Percentiles rank a stretch among this genome's conserved stretches.
Evolutionary conservation across 805 yeast genomes (phyloP).

Genomic region (Clavispora vitiphila): DNA sequence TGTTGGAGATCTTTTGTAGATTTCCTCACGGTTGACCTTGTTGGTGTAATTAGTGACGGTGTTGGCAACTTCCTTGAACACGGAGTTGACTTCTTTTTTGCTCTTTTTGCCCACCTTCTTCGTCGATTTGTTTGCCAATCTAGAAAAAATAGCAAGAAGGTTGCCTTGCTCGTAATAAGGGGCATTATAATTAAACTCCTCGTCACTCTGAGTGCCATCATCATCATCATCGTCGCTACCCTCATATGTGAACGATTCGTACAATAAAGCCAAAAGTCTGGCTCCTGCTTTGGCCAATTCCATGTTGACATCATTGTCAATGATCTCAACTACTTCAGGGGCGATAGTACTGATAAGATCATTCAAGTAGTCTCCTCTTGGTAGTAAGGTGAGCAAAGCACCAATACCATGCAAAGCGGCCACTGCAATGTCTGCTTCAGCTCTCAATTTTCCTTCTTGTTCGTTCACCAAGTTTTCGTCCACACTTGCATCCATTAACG

Average conservation of each 20-base stretch:
- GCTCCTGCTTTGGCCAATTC: conserved; percentile 54
- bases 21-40: conserved; percentile 28
- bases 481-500: conserved; percentile 31
- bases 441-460: conserved; percentile 23
- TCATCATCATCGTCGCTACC: conserved; percentile 34
- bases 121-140: conserved; percentile 47
- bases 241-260: conserved; percentile 48
- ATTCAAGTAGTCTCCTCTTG: conserved; percentile 39
- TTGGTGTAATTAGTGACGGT: conserved; percentile 42
- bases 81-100: conserved; percentile 53
- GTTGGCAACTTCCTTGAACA: conserved; percentile 52
- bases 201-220: conserved; percentile 31
- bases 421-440: conserved; percentile 35
- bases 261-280: conserved; percentile 50
- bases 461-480: conserved; percentile 34
- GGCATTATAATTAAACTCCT: conserved; percentile 39
- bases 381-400: conserved; percentile 39
- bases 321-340: conserved; percentile 33
- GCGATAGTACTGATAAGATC: conserved; percentile 28
- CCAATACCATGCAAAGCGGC: conserved; percentile 46
- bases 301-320: conserved; percentile 36
- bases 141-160: conserved; percentile 34
- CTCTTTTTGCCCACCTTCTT: conserved; percentile 59
- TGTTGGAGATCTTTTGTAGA: conserved; percentile 29
- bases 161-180: conserved; percentile 55